Evolutionary conservation across 805 yeast species (phyloP).

Genomic region (Pichia nanzhaoensis): DNA sequence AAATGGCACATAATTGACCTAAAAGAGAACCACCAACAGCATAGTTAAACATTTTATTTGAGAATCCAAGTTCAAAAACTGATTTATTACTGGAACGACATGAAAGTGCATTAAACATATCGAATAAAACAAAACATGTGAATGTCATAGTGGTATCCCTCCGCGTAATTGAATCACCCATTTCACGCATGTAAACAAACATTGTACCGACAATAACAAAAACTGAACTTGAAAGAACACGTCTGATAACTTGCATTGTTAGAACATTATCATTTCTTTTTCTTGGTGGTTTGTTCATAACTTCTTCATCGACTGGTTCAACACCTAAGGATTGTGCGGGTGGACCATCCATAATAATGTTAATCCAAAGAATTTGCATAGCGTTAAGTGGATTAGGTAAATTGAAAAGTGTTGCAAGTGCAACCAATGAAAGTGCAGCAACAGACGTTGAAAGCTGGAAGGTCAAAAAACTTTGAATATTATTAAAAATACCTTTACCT

Average conservation of each 20-base stretch:
- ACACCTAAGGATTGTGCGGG: constrained; percentile 98
- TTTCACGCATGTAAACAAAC: constrained; percentile 78
- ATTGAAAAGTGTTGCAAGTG: constrained; percentile 77
- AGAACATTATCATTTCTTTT: constrained; percentile 78
- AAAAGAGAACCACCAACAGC: constrained; percentile 84
- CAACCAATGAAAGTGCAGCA: constrained; percentile 87
- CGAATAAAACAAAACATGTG: constrained; percentile 92
- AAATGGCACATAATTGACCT: constrained; percentile 91
- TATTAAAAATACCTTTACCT: constrained; percentile 95
- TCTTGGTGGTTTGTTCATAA: constrained; percentile 96
- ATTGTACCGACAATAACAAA: constrained; percentile 82
- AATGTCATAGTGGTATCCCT: constrained; percentile 99
- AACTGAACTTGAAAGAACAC: constrained; percentile 70
- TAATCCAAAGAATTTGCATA: constrained; percentile 97
- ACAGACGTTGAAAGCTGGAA: constrained; percentile 95
- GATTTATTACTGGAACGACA: constrained; percentile 88
- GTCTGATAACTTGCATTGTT: constrained; percentile 57
- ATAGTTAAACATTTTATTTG: constrained; percentile 84
- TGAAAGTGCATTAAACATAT: constrained; percentile 93
- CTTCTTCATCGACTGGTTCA: constrained; percentile 94
- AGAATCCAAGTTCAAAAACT: constrained; percentile 71
- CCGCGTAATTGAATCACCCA: constrained; percentile 80
- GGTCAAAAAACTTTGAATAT: constrained; percentile 89
- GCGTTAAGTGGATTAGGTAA: constrained; percentile 94
- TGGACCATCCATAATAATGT: constrained; percentile 97